A percentile compares a stretch with the other conserved stretches of the same genome.
Conservation (phyloP, 225 moss, liverwort and hornwort genomes). For the Anthoceros angustus region DNA sequence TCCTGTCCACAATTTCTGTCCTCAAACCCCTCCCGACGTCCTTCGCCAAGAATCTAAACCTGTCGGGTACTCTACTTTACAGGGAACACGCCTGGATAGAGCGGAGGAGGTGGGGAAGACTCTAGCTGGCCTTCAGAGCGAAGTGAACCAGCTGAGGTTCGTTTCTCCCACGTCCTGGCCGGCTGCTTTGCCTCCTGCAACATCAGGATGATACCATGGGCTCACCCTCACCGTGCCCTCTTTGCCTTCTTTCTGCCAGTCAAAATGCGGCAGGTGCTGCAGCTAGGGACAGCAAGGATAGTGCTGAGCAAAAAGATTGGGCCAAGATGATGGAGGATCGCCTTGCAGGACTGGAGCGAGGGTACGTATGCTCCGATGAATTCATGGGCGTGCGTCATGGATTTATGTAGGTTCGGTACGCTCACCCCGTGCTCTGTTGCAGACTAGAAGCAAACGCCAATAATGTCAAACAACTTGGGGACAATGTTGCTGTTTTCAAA, state of each 20-base stretch:
- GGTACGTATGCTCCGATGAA: slow-evolving; percentile 9
- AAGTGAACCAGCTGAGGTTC: slow-evolving; percentile 35
- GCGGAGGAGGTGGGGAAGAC: slow-evolving; percentile 56
- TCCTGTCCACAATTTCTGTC: no score
- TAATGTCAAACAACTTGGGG: slow-evolving; percentile 14
- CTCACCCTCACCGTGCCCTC: not conserved
- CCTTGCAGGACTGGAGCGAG: slow-evolving; percentile 32
- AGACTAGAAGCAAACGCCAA: not conserved
- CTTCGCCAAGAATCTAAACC: slow-evolving; percentile 2
- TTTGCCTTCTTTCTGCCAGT: not conserved
- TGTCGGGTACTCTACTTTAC: slow-evolving; percentile 8
- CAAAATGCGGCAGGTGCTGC: slow-evolving; percentile 27
- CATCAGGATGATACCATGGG: not conserved
- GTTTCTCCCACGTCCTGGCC: not conserved
- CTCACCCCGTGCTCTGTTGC: not conserved
- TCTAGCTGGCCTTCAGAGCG: slow-evolving; percentile 38
- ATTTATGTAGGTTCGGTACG: not conserved
- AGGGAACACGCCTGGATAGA: slow-evolving; percentile 49
- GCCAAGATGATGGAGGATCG: slow-evolving; percentile 33
- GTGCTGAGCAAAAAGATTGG: slow-evolving; percentile 20
- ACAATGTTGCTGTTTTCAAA: slow-evolving; percentile 9
- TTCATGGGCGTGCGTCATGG: not conserved
- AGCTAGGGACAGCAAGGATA: slow-evolving; percentile 17
- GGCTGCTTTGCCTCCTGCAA: not conserved
- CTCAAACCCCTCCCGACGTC: no score